phyloP scores from a whole-genome alignment of 2,329 filamentous ascomycete species.

The Thielaviopsis ethacetica region DNA sequence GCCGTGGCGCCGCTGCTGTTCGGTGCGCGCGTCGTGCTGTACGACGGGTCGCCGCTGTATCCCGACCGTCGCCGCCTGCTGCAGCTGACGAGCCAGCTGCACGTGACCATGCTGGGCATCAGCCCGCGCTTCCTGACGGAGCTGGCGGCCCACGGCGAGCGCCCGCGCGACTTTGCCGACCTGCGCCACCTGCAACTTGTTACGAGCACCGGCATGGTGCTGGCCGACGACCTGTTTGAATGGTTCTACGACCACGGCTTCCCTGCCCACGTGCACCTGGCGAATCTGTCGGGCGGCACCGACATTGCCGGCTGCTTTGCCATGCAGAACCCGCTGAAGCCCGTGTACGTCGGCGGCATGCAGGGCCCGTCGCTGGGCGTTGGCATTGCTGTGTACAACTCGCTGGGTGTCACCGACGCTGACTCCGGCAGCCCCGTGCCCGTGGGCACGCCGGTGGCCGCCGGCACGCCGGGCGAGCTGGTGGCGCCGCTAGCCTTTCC shows the following conservation, averaged over 20 bases:
- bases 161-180: constrained; percentile 45
- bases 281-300: constrained; percentile 63
- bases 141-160: constrained; percentile 45
- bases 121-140: constrained; percentile 66
- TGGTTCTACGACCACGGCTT: constrained; percentile 65
- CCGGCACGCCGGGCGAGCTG: constrained; percentile 57
- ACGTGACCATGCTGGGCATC: constrained; percentile 56
- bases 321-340: constrained; percentile 49
- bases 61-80: constrained; percentile 50
- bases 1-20: constrained; percentile 40
- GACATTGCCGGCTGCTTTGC: constrained; percentile 53
- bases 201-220: constrained; percentile 65
- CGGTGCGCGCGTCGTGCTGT: constrained; percentile 50
- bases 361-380: constrained; percentile 34
- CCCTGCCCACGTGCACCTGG: constrained; percentile 46
- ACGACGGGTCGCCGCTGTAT: constrained; percentile 68
- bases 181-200: constrained; percentile 45
- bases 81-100: constrained; percentile 42
- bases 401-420: constrained; percentile 23
- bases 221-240: constrained; percentile 59
- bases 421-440: constrained; percentile 18
- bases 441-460: constrained; percentile 26
- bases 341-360: constrained; percentile 42
- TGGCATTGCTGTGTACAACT: constrained; percentile 44
- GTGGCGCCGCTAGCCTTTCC: constrained; percentile 57